A percentile compares a stretch with the other conserved stretches of the same genome.
These are phyloP conservation scores for Fusarium compactum DNA, from an alignment of 2,329 filamentous ascomycete genomes.

Conservation along the genomic window DNA sequence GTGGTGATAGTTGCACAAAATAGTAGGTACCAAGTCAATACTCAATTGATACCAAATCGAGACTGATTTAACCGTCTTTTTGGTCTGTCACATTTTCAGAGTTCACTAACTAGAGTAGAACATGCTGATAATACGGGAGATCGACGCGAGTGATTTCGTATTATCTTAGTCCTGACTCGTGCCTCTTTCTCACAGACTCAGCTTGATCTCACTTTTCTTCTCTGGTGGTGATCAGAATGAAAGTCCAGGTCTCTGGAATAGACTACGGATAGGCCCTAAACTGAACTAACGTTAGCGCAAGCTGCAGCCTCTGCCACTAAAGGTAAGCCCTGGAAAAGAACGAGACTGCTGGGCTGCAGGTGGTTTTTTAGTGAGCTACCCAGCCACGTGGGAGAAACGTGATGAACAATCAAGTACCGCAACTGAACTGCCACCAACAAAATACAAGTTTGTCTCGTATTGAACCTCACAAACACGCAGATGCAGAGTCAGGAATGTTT, in stretches of 20 bases:
- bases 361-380: not conserved
- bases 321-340: not conserved
- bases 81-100: not conserved
- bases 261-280: not conserved
- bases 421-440: slow-evolving; percentile 1
- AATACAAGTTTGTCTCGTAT: not conserved
- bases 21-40: not conserved
- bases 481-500: not conserved
- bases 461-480: not conserved
- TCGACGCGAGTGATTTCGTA: slow-evolving; percentile 42
- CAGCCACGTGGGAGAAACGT: slow-evolving; percentile 46
- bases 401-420: slow-evolving; percentile 23
- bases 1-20: not conserved
- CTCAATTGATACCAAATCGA: not conserved
- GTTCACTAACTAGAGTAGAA: slow-evolving; percentile 2
- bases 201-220: not conserved
- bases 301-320: not conserved
- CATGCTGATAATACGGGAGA: slow-evolving; percentile 42
- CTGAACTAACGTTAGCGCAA: not conserved
- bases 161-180: slow-evolving; percentile 37
- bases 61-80: not conserved
- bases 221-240: not conserved
- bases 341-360: slow-evolving; percentile 14
- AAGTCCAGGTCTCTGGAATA: not conserved
- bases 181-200: slow-evolving; percentile 6